Percentiles rank a stretch among this genome's conserved stretches.
These are phyloP conservation scores for Ramaria rubella DNA, from an alignment of 768 basidiomycete species.

Conservation along the genomic window DNA sequence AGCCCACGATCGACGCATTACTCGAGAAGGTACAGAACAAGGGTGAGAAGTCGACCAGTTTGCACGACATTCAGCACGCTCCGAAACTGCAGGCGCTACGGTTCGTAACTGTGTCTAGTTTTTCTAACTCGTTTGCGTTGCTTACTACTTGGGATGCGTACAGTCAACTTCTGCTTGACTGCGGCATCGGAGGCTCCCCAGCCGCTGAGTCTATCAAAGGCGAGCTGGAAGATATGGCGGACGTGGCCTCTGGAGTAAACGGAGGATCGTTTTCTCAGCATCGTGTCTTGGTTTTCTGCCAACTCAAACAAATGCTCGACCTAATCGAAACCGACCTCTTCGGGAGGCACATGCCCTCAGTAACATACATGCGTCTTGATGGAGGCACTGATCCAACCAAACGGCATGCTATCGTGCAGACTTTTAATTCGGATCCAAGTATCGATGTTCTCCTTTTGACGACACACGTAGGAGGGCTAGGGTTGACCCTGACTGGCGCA, in stretches of 20 bases:
- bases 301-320: slow-evolving; percentile 99
- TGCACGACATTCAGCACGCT: slow-evolving; percentile 83
- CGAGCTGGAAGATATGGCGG: slow-evolving; percentile 55
- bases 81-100: slow-evolving; percentile 88
- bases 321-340: slow-evolving; percentile 94
- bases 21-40: slow-evolving; percentile 50
- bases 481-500: slow-evolving; percentile 92
- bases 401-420: slow-evolving; percentile 95
- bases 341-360: slow-evolving; percentile 85
- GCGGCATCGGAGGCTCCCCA: slow-evolving; percentile 72
- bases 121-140: neutral
- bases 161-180: slow-evolving; percentile 91
- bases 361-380: slow-evolving; percentile 98
- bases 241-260: slow-evolving; percentile 34
- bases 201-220: slow-evolving; percentile 55
- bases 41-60: slow-evolving; percentile 26
- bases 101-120: slow-evolving; percentile 38
- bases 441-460: slow-evolving; percentile 95
- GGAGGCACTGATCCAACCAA: slow-evolving; percentile 88
- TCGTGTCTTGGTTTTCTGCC: slow-evolving; percentile 98
- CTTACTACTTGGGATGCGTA: slow-evolving; percentile 8
- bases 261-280: slow-evolving; percentile 74
- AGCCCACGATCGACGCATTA: slow-evolving; percentile 48
- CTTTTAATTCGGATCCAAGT: slow-evolving; percentile 95
- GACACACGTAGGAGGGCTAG: slow-evolving; percentile 94